Conservation (phyloP, 352 stramenopile genomes). For the Phytophthora lateralis region DNA sequence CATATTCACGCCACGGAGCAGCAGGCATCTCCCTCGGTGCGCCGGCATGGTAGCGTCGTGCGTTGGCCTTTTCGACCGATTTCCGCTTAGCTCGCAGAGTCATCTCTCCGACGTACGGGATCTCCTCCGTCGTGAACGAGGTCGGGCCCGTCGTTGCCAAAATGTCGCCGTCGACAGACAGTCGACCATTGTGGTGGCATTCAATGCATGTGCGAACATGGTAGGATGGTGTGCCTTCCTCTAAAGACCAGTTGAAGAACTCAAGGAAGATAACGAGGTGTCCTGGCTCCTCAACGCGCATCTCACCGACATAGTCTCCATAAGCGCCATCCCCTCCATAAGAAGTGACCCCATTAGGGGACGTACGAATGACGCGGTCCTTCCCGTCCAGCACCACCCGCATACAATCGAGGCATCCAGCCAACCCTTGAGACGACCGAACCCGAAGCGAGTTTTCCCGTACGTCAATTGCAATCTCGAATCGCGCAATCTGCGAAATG, state of each 20-base stretch:
- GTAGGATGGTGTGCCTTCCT: conserved; percentile 34
- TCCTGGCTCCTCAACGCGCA: conserved; percentile 49
- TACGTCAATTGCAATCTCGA: conserved; percentile 51
- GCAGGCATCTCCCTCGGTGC: not conserved
- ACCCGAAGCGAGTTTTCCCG: conserved; percentile 44
- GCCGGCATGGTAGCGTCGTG: conserved; percentile 19
- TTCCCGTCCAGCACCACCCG: conserved; percentile 63
- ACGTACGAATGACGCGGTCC: conserved; percentile 61
- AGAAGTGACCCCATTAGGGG: conserved; percentile 57
- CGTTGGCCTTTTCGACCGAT: conserved; percentile 30
- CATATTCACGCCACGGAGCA: conserved; percentile 34
- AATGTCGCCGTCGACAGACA: conserved; percentile 57
- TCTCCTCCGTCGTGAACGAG: conserved; percentile 44
- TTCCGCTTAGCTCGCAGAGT: conserved; percentile 55
- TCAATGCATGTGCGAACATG: conserved; percentile 55
- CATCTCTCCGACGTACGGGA: conserved; percentile 54
- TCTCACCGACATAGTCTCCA: conserved; percentile 70
- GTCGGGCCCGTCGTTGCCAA: conserved; percentile 35
- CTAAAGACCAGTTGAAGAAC: conserved; percentile 50
- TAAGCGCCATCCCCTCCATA: conserved; percentile 45
- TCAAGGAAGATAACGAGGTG: conserved; percentile 57
- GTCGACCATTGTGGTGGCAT: conserved; percentile 41
- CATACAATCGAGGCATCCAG: conserved; percentile 41
- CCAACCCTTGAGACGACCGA: conserved; percentile 37
- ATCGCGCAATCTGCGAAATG: conserved; percentile 50